A percentile compares a stretch with the other conserved stretches of the same genome.
Conservation (phyloP, 2,329 filamentous ascomycete species). For the Diplocarpon mali region DNA sequence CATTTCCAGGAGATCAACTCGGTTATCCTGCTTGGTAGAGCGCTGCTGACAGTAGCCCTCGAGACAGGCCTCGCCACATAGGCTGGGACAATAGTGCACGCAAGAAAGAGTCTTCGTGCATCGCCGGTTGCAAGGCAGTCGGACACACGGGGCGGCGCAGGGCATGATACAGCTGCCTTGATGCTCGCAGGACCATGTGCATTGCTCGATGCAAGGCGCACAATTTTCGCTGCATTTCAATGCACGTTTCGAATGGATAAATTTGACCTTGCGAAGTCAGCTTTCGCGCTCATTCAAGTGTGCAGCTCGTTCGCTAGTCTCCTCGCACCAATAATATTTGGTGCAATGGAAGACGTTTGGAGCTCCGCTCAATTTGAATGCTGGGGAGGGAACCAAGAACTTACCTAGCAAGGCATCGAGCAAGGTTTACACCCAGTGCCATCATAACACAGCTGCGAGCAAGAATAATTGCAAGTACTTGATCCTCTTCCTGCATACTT, state of each 20-base stretch:
- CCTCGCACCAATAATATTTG: too few species aligned
- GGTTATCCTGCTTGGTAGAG: constrained; percentile 16
- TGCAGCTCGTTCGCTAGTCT: too few species aligned
- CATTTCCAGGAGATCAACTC: constrained; percentile 46
- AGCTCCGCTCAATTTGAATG: too few species aligned
- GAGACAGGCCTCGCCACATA: constrained; percentile 47
- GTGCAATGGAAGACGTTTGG: too few species aligned
- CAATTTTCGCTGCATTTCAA: constrained; percentile 49
- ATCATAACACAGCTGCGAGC: constrained; percentile 23
- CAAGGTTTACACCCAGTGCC: not conserved
- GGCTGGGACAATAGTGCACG: not conserved
- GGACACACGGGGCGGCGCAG: constrained; percentile 57
- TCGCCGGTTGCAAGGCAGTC: constrained; percentile 48
- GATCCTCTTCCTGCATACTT: constrained; percentile 29
- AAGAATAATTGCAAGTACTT: constrained; percentile 46
- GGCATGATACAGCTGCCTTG: constrained; percentile 30
- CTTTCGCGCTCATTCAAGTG: not conserved
- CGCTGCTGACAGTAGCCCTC: constrained; percentile 46
- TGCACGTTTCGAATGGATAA: constrained; percentile 35
- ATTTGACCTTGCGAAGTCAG: constrained; percentile 35
- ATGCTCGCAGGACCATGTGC: constrained; percentile 46
- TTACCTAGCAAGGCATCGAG: constrained; percentile 37
- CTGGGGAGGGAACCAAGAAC: too few species aligned
- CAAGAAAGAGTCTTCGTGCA: not conserved
- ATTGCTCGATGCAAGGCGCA: constrained; percentile 46